Evolutionary conservation across 1,284 basidiomycete species (phyloP), one percentile per base, ranked within the genome.

Genomic region (Apiotrichum siamense): DNA sequence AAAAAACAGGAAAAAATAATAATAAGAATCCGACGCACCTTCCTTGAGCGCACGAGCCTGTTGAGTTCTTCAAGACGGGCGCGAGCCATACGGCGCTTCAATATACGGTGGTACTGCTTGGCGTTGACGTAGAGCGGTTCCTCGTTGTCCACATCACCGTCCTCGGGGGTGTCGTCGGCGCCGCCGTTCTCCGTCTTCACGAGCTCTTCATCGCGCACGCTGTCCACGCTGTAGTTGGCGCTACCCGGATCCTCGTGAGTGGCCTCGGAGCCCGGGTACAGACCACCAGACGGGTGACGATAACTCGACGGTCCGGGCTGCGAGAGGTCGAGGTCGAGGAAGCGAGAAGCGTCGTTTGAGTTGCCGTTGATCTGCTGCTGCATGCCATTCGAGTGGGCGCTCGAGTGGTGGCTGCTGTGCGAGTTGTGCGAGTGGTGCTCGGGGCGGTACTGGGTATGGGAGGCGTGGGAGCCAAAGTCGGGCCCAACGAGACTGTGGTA

Each of bases 91-190:
- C 92, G 81, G 54, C 92, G 81, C 77, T 96, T 96, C 68, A 97
- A 80, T 67, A 97, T 97, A 64, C 93, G 86, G 65, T 92, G 89
- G 72, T 96, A 97, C 75, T 97, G 92, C 72, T 97, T 97, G 44
- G 92, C 92, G 66, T 97, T 97, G 58, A 97, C 93, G 75, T 93
- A 94, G 60, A 96, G 82, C 25, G 92, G 92, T 69, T 96, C 91
- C 63, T 96, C 90, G 75, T 94, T 91, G 64, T 88, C 68, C 32
- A 60, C 61, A 7, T 61, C 65, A 13, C 38, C 60, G 13, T 54
- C 60, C 3, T 55, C 62, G 2, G 42, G 38, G 13, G 21, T 38
- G 11, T 49, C 51, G 3, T 47, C 58, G 13, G 53, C 54, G 20
- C 42, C 57, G 27, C 59, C 58, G 36, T 54, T 50, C 32, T 60